Conservation (phyloP, 192 early-diverging fungal species). For the Coemansia sp. region DNA sequence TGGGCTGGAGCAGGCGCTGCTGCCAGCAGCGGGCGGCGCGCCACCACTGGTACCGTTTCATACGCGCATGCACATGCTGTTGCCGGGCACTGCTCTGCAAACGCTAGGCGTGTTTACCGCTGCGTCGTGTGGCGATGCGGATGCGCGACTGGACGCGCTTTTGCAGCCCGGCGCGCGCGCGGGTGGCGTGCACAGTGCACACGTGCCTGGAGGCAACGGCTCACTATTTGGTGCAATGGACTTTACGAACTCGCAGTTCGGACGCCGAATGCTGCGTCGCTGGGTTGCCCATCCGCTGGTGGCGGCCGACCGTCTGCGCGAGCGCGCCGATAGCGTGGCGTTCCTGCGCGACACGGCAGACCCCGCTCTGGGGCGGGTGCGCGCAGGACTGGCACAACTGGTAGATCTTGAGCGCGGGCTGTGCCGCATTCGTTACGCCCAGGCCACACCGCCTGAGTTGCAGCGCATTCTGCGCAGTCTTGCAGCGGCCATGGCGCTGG, state of each 20-base stretch:
- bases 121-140: conserved; percentile 4
- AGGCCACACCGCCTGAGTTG: conserved; percentile 82
- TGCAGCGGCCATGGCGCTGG: conserved; percentile 39
- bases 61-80: conserved; percentile 68
- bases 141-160: conserved; percentile 20
- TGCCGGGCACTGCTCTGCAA: conserved; percentile 88
- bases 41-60: conserved; percentile 78
- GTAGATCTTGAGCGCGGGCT: conserved; percentile 94
- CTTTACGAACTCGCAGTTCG: conserved; percentile 82
- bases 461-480: conserved; percentile 65
- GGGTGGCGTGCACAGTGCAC: conserved; percentile 15
- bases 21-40: conserved; percentile 59
- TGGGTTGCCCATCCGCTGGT: conserved; percentile 93
- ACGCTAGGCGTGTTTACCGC: conserved; percentile 82
- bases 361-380: conserved; percentile 40
- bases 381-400: conserved; percentile 55
- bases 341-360: conserved; percentile 64
- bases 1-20: conserved; percentile 41
- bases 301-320: conserved; percentile 59
- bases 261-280: conserved; percentile 73
- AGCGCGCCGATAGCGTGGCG: conserved; percentile 78
- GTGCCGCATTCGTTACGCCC: conserved; percentile 80
- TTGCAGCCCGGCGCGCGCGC: conserved; percentile 12
- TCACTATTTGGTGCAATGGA: conserved; percentile 84
- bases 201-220: conserved; percentile 57